phyloP scores from a whole-genome alignment of 164 flowering plant genomes.

The Chimonanthus salicifolius region DNA sequence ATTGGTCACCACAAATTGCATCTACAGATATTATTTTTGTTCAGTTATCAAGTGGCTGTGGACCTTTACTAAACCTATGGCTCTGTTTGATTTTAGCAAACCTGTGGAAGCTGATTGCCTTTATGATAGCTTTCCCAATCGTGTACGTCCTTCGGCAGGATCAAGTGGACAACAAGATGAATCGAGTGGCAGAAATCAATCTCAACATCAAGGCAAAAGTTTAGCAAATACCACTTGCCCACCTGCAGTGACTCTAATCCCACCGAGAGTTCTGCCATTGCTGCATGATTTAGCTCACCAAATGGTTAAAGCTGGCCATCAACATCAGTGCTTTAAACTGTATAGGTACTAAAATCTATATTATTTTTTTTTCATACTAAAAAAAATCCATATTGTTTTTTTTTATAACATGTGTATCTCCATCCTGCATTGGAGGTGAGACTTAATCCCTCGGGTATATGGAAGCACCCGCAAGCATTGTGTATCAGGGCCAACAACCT shows the following conservation, averaged over 20 bases:
- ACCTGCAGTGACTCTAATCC: constrained; percentile 78
- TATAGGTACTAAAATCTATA: constrained; percentile 44
- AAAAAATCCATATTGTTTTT: no score
- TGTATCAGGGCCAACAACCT: no score
- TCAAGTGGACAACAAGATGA: constrained; percentile 52
- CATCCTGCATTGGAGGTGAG: no score
- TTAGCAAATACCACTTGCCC: constrained; percentile 45
- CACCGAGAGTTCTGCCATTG: constrained; percentile 76
- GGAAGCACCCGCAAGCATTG: no score
- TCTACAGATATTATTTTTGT: background rate
- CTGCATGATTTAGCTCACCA: constrained; percentile 81
- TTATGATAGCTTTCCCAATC: constrained; percentile 81
- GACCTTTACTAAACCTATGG: background rate
- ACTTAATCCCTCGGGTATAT: no score
- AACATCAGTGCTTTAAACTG: constrained; percentile 57
- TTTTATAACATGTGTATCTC: no score
- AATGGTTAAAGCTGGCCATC: constrained; percentile 79
- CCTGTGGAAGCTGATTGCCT: constrained; percentile 94
- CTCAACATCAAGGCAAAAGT: constrained; percentile 40
- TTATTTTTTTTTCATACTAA: background rate
- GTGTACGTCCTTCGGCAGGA: constrained; percentile 58
- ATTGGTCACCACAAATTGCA: background rate
- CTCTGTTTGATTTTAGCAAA: constrained; percentile 55
- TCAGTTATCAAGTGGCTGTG: background rate
- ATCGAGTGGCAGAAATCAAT: constrained; percentile 27